Evolutionary conservation across 2,329 filamentous ascomycete species (phyloP), one percentile per base, ranked within the genome.

Genomic region (Colletotrichum tabaci): DNA sequence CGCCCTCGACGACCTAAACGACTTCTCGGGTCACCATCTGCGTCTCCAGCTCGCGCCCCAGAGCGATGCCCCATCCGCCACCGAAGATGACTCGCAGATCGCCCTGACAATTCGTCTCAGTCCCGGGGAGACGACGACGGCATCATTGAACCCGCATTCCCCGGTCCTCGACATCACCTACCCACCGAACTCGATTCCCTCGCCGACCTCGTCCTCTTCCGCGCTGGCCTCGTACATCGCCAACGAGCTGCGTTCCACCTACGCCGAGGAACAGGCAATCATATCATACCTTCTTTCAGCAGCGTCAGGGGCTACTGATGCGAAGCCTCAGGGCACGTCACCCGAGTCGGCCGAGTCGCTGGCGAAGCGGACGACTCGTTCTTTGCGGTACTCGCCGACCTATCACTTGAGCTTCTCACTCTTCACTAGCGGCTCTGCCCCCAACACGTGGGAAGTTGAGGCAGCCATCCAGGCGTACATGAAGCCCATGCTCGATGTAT

Each of bases 321-420:
- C 78, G 70, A 82, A 84, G 62, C 82, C 85, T 3, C 83, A 85
- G 70, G 83, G 83, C 6, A 75, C 89, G 49, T 82, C 84, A 0
- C 83, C 87, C 44, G 86, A 90, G 42, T 83, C 87, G 0, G 84
- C 87, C 30, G 89, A 90, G 50, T 84, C 87, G 0, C 85, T 90
- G 76, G 88, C 83, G 77, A 92, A 86, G 87, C 93, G 95, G 73
- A 93, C 93, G 46, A 96, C 93, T 2, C 89, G 95, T 61, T 94
- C 95, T 0, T 89, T 98, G 78, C 97, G 96, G 79, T 97, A 98
- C 80, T 93, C 96, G 4, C 91, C 95, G 16, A 97, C 94, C 0
- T 99, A 98, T 80, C 96, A 99, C 79, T 86, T 99, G 38, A 98
- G 95, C 0, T 98, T 99, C 79, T 99, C 96, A 0, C 87, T 99